Conservation (phyloP, 2,329 filamentous ascomycete species). For the Chalaropsis thielavioides region DNA sequence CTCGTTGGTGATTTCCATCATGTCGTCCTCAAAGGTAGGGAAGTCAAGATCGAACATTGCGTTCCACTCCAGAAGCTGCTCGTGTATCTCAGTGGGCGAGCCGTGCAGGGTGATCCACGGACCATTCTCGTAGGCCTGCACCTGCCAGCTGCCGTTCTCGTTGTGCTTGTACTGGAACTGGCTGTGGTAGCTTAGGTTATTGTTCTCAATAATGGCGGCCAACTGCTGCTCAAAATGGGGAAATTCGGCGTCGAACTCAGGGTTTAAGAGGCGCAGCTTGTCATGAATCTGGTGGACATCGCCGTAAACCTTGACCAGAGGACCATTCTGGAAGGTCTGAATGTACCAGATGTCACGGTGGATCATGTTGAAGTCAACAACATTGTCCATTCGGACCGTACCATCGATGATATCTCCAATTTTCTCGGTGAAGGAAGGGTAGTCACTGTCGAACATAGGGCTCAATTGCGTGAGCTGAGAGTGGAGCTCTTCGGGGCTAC, state of each 20-base stretch:
- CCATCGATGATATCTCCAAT: not conserved
- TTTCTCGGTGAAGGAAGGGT: conserved; percentile 13
- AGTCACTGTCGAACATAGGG: conserved; percentile 19
- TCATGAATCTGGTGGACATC: conserved; percentile 19
- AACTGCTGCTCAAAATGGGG: conserved; percentile 13
- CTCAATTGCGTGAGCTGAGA: conserved; percentile 18
- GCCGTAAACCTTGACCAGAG: conserved; percentile 17
- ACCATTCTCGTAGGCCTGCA: conserved; percentile 18
- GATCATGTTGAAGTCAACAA: not conserved
- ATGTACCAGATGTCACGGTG: conserved; percentile 18
- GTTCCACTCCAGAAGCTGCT: conserved; percentile 18
- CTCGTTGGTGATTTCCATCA: not conserved
- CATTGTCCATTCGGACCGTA: not conserved
- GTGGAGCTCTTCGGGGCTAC: conserved; percentile 19
- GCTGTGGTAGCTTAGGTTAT: not conserved
- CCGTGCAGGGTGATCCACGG: conserved; percentile 18
- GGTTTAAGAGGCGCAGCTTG: conserved; percentile 19
- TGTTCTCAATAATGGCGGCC: conserved; percentile 7
- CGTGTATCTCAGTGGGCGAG: conserved; percentile 19
- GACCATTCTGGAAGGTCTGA: conserved; percentile 18
- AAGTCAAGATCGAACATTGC: conserved; percentile 19
- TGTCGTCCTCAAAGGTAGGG: conserved; percentile 6
- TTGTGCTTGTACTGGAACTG: not conserved
- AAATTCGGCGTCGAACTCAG: conserved; percentile 19
- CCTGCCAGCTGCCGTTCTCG: conserved; percentile 14